Conservation (phyloP, 108 stramenopile genomes). For the Conticribra guillardii region DNA sequence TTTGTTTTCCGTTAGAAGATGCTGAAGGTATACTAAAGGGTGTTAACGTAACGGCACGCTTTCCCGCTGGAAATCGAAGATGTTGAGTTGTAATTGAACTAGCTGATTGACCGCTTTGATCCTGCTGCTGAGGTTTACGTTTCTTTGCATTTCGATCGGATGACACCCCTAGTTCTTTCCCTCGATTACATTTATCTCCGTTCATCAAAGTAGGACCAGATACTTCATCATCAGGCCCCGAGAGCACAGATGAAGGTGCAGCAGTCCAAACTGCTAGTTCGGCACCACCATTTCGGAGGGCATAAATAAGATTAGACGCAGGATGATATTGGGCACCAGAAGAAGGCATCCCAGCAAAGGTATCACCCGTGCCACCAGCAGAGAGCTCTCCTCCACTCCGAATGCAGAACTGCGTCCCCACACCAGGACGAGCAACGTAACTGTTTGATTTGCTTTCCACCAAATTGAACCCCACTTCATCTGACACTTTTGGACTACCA, state of each 20-base stretch:
- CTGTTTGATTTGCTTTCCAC: constrained; percentile 44
- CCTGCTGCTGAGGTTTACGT: constrained; percentile 18
- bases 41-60: constrained; percentile 26
- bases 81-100: constrained; percentile 20
- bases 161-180: constrained; percentile 5
- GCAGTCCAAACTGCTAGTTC: constrained; percentile 51
- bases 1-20: constrained; percentile 14
- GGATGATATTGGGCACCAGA: constrained; percentile 44
- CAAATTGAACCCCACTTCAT: constrained; percentile 1
- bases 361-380: no score
- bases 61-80: constrained; percentile 35
- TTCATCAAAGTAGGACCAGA: background rate
- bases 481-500: background rate
- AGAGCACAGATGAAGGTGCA: constrained; percentile 41
- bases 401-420: constrained; percentile 28
- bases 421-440: constrained; percentile 47
- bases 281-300: constrained; percentile 44
- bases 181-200: background rate
- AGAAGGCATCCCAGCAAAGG: constrained; percentile 29
- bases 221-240: constrained; percentile 41
- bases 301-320: constrained; percentile 39
- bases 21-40: constrained; percentile 27
- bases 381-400: constrained; percentile 2
- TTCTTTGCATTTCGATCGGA: constrained; percentile 16
- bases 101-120: background rate